These are phyloP conservation scores for Nemania sp. DNA, from an alignment of 2,329 filamentous ascomycete genomes.

Conservation along the genomic window DNA sequence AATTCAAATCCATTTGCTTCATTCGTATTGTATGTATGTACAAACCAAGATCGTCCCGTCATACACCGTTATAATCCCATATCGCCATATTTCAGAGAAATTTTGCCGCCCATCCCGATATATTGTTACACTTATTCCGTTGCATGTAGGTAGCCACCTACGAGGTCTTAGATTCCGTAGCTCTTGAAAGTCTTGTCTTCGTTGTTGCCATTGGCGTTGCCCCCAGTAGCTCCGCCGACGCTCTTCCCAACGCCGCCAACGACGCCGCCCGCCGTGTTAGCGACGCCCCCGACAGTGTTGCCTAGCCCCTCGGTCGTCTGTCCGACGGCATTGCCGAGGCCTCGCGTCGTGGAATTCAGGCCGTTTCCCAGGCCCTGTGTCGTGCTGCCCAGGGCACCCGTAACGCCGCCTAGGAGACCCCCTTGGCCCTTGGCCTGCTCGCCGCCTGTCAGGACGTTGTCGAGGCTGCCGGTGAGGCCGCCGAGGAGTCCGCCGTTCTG, in stretches of 20 bases:
- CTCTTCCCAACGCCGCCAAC: slow-evolving; percentile 22
- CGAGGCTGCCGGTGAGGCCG: slow-evolving; percentile 39
- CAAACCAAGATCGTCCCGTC: not conserved
- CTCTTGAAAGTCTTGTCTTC: slow-evolving; percentile 35
- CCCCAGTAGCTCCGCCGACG: slow-evolving; percentile 25
- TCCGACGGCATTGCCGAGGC: slow-evolving; percentile 40
- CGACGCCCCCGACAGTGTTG: slow-evolving; percentile 34
- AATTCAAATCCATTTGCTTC: too few species aligned
- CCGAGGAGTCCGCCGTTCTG: slow-evolving; percentile 42
- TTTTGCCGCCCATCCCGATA: not conserved
- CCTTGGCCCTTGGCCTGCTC: slow-evolving; percentile 42
- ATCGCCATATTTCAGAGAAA: not conserved
- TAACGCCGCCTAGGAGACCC: slow-evolving; percentile 41
- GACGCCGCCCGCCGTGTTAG: slow-evolving; percentile 30
- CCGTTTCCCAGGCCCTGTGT: slow-evolving; percentile 40
- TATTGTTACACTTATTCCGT: not conserved
- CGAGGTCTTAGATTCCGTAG: slow-evolving; percentile 34
- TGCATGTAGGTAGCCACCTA: not conserved
- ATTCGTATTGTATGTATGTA: not conserved
- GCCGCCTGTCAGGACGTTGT: slow-evolving; percentile 43
- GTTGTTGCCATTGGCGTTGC: slow-evolving; percentile 23
- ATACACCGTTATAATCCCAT: not conserved
- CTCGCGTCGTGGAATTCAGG: slow-evolving; percentile 39
- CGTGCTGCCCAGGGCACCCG: slow-evolving; percentile 38
- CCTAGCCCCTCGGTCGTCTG: slow-evolving; percentile 40